A percentile compares a stretch with the other conserved stretches of the same genome.
Conservation (phyloP, 2,329 filamentous ascomycete species). For the Beauveria rudraprayagi region DNA sequence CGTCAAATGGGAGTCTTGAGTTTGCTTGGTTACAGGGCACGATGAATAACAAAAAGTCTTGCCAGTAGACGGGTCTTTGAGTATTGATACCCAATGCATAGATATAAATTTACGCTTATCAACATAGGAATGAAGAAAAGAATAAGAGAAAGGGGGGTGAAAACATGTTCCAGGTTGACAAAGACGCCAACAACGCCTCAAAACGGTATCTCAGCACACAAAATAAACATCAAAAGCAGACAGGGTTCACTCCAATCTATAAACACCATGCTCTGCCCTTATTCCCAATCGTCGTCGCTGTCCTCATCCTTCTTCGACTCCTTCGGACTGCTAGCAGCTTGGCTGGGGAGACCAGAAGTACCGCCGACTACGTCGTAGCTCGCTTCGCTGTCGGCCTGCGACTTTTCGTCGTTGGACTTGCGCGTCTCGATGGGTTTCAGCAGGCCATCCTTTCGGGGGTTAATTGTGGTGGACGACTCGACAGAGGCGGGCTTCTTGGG, state of each 20-base stretch:
- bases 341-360: slow-evolving; percentile 66
- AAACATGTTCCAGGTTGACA: neutral
- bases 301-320: slow-evolving; percentile 48
- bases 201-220: neutral
- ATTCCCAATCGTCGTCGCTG: slow-evolving; percentile 74
- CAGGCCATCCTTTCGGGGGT: slow-evolving; percentile 37
- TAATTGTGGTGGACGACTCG: slow-evolving; percentile 53
- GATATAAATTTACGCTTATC: slow-evolving; percentile 9
- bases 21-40: neutral
- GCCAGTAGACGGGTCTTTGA: neutral
- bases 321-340: slow-evolving; percentile 62
- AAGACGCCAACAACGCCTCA: slow-evolving; percentile 4
- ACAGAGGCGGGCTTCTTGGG: slow-evolving; percentile 39
- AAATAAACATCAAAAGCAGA: neutral
- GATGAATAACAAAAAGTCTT: neutral
- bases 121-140: neutral
- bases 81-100: slow-evolving; percentile 14
- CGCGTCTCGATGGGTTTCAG: slow-evolving; percentile 59
- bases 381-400: slow-evolving; percentile 84
- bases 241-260: no score
- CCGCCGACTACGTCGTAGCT: slow-evolving; percentile 91
- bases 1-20: neutral
- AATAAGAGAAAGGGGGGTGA: neutral
- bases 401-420: slow-evolving; percentile 80
- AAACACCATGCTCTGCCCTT: slow-evolving; percentile 14